Evolutionary conservation across 495 filamentous ascomycete genomes (phyloP).

Genomic region (Hyaloscypha finlandica): DNA sequence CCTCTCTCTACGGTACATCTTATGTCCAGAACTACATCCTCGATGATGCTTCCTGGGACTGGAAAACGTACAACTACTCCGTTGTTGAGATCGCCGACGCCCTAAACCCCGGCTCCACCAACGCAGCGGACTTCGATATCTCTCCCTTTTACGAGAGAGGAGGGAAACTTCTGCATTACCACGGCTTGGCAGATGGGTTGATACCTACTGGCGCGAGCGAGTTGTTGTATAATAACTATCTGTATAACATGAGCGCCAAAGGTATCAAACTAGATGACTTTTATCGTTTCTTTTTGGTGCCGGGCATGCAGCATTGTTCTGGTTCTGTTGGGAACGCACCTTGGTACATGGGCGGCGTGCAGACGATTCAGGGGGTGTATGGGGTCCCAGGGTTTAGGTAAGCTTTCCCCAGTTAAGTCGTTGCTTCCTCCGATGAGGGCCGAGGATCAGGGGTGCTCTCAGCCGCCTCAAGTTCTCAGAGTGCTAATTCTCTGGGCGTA

Average conservation of each 20-base stretch:
- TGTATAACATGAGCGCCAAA: constrained; percentile 35
- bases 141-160: constrained; percentile 47
- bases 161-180: constrained; percentile 58
- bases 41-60: constrained; percentile 40
- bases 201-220: constrained; percentile 45
- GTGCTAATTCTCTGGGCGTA: background rate
- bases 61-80: constrained; percentile 39
- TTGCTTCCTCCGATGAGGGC: too few relatives aligned
- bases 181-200: constrained; percentile 51
- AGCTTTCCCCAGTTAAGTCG: too few relatives aligned
- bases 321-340: constrained; percentile 40
- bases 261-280: constrained; percentile 36
- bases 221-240: constrained; percentile 47
- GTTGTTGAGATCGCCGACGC: constrained; percentile 40
- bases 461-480: background rate
- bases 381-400: constrained; percentile 43
- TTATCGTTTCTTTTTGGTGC: constrained; percentile 43
- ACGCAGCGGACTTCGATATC: constrained; percentile 51
- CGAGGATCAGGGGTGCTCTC: constrained; percentile 24
- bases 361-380: constrained; percentile 31
- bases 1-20: constrained; percentile 42
- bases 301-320: constrained; percentile 47
- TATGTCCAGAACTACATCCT: constrained; percentile 47
- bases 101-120: constrained; percentile 47
- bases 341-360: constrained; percentile 46